Evolutionary conservation across 805 yeast species (phyloP).

Genomic region (Phaffomyces opuntiae): DNA sequence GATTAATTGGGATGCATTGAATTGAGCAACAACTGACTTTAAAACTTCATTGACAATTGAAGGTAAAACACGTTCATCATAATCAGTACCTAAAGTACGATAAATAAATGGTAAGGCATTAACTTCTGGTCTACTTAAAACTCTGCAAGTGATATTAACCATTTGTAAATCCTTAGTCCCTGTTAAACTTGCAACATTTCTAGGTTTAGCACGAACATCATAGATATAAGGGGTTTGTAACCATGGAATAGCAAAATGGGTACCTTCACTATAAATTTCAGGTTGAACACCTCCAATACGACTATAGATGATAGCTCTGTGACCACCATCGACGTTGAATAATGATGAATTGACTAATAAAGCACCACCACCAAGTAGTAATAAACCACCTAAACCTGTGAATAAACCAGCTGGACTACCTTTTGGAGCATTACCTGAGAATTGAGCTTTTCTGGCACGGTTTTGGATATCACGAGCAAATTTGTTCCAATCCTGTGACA

Average conservation of each 20-base stretch:
- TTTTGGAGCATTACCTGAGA: slow-evolving; percentile 33
- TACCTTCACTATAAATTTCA: slow-evolving; percentile 83
- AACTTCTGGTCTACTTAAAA: slow-evolving; percentile 82
- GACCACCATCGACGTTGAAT: slow-evolving; percentile 97
- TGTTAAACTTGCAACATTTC: slow-evolving; percentile 91
- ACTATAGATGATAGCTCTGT: slow-evolving; percentile 90
- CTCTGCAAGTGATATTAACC: slow-evolving; percentile 99
- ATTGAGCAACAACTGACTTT: slow-evolving; percentile 95
- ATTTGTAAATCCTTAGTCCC: slow-evolving; percentile 98
- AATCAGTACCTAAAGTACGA: slow-evolving; percentile 89
- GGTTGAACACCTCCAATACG: slow-evolving; percentile 81
- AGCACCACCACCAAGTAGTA: slow-evolving; percentile 53
- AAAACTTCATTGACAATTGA: slow-evolving; percentile 97
- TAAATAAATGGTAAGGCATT: slow-evolving; percentile 73
- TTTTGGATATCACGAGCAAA: slow-evolving; percentile 45
- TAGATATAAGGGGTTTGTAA: slow-evolving; percentile 86
- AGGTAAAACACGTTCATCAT: slow-evolving; percentile 95
- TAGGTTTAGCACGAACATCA: slow-evolving; percentile 95
- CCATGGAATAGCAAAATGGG: slow-evolving; percentile 93
- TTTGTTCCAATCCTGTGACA: slow-evolving; percentile 39
- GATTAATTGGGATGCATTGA: slow-evolving; percentile 95
- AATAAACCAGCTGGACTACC: slow-evolving; percentile 38
- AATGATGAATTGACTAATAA: slow-evolving; percentile 47
- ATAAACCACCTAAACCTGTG: slow-evolving; percentile 57
- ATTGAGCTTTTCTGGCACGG: slow-evolving; percentile 35